These are phyloP conservation scores for Taphrina deformans DNA, from an alignment of 1,139 yeast species.

Conservation along the genomic window DNA sequence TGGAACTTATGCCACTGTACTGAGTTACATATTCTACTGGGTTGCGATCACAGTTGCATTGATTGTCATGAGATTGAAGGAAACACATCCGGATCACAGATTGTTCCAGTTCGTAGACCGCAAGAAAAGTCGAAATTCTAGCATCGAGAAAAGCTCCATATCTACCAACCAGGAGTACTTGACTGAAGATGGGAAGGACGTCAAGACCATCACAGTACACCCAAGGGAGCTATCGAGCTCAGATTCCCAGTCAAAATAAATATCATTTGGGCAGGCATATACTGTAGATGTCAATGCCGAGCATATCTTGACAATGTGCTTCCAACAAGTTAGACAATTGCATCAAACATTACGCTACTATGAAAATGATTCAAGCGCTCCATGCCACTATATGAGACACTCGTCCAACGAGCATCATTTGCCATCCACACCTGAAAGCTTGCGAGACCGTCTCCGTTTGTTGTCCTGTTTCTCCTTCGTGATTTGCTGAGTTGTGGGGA, in stretches of 20 bases:
- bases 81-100: slow-evolving; percentile 6
- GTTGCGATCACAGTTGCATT: slow-evolving; percentile 51
- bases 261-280: no score
- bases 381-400: no score
- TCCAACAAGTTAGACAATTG: no score
- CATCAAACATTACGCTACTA: no score
- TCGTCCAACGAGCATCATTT: no score
- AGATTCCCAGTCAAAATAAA: no score
- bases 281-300: no score
- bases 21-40: slow-evolving; percentile 78
- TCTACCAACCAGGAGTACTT: background rate
- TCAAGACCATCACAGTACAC: background rate
- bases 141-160: background rate
- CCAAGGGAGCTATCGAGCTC: background rate
- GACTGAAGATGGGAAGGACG: background rate
- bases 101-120: background rate
- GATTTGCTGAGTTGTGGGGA: slow-evolving; percentile 44
- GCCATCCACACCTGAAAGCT: background rate
- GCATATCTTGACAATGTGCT: no score
- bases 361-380: no score
- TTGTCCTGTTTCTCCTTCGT: slow-evolving; percentile 40
- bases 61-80: slow-evolving; percentile 15
- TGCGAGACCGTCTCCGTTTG: slow-evolving; percentile 34
- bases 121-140: background rate
- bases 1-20: slow-evolving; percentile 90